Evolutionary conservation across 1,284 basidiomycete genomes (phyloP).

Genomic region (Sphaerobolus stellatus): DNA sequence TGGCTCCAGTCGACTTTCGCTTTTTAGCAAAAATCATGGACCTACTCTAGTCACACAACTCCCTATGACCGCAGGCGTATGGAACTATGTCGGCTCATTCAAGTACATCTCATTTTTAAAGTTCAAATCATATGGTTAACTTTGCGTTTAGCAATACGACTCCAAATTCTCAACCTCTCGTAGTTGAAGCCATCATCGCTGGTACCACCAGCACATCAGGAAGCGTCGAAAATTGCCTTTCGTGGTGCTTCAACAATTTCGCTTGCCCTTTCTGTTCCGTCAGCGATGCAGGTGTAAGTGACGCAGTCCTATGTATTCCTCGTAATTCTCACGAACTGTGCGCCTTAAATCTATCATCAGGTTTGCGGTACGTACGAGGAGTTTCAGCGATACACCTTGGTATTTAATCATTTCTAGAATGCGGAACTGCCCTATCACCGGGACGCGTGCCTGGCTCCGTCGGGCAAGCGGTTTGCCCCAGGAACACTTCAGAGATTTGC

Average conservation of each 20-base stretch:
- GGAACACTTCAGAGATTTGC: slow-evolving; percentile 8
- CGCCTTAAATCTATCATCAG: background rate
- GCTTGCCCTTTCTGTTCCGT: slow-evolving; percentile 7
- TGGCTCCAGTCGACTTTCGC: background rate
- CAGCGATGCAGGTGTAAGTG: slow-evolving; percentile 8
- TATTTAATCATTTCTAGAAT: slow-evolving; percentile 2
- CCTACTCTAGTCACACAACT: slow-evolving; percentile 2
- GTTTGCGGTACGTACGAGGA: slow-evolving; percentile 3
- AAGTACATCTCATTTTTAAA: background rate
- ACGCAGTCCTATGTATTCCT: background rate
- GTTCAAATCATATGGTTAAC: background rate
- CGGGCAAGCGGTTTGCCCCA: background rate
- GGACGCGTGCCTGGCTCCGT: background rate
- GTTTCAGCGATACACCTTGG: background rate
- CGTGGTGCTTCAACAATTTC: slow-evolving; percentile 2
- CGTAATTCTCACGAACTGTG: background rate
- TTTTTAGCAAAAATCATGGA: slow-evolving; percentile 1
- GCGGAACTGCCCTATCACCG: slow-evolving; percentile 6
- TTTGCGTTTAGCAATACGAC: slow-evolving; percentile 5
- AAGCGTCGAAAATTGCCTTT: slow-evolving; percentile 10
- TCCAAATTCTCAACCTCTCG: slow-evolving; percentile 6
- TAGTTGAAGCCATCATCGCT: slow-evolving; percentile 9
- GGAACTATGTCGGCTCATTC: slow-evolving; percentile 10
- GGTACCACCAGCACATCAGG: slow-evolving; percentile 5
- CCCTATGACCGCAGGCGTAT: slow-evolving; percentile 9